Evolutionary conservation across 2,329 filamentous ascomycete species (phyloP).

Genomic region (Nakataea oryzae): DNA sequence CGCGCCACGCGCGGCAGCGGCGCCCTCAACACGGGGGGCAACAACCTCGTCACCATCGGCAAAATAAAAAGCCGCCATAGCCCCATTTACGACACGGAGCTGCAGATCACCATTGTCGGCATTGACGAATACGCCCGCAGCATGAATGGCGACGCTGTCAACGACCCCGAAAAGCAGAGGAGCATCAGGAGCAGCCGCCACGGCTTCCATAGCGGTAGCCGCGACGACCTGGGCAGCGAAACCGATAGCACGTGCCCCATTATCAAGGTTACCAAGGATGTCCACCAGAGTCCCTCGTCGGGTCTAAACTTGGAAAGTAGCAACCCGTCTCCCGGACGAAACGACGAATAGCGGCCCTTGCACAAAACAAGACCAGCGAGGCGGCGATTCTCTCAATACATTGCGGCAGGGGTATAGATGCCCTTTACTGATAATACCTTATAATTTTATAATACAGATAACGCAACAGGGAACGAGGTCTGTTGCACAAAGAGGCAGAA

Average conservation of each 20-base stretch:
- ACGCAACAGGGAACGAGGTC: too few species aligned
- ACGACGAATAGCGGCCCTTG: too few species aligned
- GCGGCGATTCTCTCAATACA: too few species aligned
- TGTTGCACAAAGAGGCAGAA: too few species aligned
- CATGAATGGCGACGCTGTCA: neutral
- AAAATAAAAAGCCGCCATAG: neutral
- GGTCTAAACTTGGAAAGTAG: neutral
- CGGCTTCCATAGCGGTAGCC: neutral
- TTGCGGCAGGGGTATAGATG: too few species aligned
- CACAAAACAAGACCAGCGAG: too few species aligned
- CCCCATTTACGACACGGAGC: slow-evolving; percentile 1
- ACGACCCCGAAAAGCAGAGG: neutral
- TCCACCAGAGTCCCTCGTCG: neutral
- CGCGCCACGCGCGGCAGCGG: neutral
- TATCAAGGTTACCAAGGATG: neutral
- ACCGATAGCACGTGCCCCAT: neutral
- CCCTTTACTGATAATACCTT: too few species aligned
- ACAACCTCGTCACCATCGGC: slow-evolving; percentile 1
- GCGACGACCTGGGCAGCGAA: neutral
- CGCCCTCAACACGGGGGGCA: neutral
- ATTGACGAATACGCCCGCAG: neutral
- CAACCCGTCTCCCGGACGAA: neutral
- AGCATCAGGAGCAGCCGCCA: neutral
- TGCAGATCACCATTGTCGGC: neutral
- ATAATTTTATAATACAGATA: too few species aligned